These are phyloP conservation scores for Prunus armeniaca DNA, from an alignment of 306 rosid species.

Conservation along the genomic window DNA sequence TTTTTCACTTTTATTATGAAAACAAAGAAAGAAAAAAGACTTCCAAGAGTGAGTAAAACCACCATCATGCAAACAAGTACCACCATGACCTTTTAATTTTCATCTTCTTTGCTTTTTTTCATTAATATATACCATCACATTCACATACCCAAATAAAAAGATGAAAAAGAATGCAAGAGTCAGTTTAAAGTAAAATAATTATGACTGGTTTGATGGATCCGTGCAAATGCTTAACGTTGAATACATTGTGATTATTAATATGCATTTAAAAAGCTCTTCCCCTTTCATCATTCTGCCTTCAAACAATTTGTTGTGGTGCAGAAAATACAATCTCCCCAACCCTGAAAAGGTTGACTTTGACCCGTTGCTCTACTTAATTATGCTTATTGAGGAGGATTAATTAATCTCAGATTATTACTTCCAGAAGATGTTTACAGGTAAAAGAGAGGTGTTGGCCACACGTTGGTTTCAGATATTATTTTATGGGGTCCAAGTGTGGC, in stretches of 20 bases:
- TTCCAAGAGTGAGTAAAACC: neutral
- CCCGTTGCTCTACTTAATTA: neutral
- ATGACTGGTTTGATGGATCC: slow-evolving; percentile 25
- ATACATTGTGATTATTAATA: slow-evolving; percentile 18
- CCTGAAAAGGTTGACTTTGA: neutral
- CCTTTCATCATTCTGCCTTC: slow-evolving; percentile 28
- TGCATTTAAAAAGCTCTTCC: neutral
- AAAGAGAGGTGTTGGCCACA: slow-evolving; percentile 35
- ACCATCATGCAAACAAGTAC: neutral
- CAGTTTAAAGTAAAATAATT: slow-evolving; percentile 22
- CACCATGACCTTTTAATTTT: neutral
- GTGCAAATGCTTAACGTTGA: slow-evolving; percentile 38
- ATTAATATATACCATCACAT: slow-evolving; percentile 2
- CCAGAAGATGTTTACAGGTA: slow-evolving; percentile 4
- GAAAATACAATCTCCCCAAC: neutral
- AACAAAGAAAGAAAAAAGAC: neutral
- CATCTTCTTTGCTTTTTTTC: slow-evolving; percentile 13
- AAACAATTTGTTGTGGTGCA: neutral
- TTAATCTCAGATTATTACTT: slow-evolving; percentile 9
- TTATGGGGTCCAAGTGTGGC: slow-evolving; percentile 17
- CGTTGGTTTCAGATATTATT: slow-evolving; percentile 38
- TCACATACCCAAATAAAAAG: neutral
- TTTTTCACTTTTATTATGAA: neutral
- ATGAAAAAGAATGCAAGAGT: neutral
- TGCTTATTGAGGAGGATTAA: slow-evolving; percentile 15